Percentiles rank a stretch among this genome's conserved stretches.
phyloP scores from a whole-genome alignment of 176 grass and related monocot species.

The Dactylis glomerata region DNA sequence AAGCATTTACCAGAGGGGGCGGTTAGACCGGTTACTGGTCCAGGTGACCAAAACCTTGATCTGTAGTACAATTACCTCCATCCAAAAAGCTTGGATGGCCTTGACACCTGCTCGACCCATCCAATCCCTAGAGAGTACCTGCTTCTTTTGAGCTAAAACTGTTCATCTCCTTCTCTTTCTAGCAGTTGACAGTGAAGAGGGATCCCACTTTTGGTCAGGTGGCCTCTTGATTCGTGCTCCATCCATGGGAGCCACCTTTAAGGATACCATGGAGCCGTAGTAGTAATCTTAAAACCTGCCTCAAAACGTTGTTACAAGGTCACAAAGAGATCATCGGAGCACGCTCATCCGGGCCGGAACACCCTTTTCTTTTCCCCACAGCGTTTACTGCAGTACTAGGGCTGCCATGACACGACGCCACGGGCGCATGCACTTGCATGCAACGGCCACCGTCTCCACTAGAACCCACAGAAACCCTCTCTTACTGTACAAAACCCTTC shows the following conservation, averaged over 20 bases:
- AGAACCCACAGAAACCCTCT: neutral
- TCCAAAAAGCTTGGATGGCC: neutral
- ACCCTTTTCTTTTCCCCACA: neutral
- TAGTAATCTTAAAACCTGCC: neutral
- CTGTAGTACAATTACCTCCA: neutral
- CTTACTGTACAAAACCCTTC: neutral
- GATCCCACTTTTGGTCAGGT: neutral
- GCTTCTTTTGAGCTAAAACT: neutral
- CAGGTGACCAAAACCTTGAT: no score
- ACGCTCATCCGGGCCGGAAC: neutral
- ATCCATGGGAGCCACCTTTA: neutral
- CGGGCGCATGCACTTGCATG: neutral
- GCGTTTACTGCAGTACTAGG: neutral
- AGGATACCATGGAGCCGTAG: neutral
- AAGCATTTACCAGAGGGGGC: no score
- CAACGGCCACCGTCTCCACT: neutral
- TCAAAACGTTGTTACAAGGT: neutral
- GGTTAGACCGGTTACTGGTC: no score
- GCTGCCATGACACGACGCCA: slow-evolving; percentile 32
- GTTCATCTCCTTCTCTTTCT: neutral
- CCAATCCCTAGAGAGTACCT: neutral
- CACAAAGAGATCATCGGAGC: neutral
- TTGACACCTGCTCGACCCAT: neutral
- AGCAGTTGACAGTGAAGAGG: neutral
- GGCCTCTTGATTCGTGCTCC: neutral